Evolutionary conservation across 305 asterid genomes (phyloP).

Genomic region (Ruellia speciosa): DNA sequence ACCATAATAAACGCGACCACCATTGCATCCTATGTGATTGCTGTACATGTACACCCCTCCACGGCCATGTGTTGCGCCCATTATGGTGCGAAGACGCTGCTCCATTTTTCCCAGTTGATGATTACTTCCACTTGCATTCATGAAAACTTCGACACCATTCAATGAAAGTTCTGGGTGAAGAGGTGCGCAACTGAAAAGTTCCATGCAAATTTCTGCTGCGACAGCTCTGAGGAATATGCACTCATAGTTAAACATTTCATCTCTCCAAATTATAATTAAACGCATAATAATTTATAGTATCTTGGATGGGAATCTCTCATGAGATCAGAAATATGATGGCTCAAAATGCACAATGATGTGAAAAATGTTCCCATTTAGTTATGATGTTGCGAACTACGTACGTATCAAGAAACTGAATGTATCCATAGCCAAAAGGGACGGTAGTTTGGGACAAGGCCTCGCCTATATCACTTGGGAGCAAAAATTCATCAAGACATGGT

Average conservation of each 20-base stretch:
- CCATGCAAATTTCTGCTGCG: slow-evolving; percentile 98
- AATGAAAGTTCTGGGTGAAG: slow-evolving; percentile 93
- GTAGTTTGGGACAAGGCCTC: slow-evolving; percentile 55
- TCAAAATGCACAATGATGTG: neutral
- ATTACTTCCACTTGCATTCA: slow-evolving; percentile 98
- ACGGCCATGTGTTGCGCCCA: slow-evolving; percentile 89
- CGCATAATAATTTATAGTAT: too few relatives aligned
- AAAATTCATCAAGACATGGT: slow-evolving; percentile 57
- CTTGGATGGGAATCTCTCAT: neutral
- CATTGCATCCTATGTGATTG: slow-evolving; percentile 97
- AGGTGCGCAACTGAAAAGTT: slow-evolving; percentile 79
- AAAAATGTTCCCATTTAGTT: neutral
- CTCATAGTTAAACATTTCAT: neutral
- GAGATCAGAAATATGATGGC: too few relatives aligned
- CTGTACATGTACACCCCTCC: slow-evolving; percentile 98
- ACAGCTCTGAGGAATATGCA: slow-evolving; percentile 50
- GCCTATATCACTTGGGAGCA: slow-evolving; percentile 65
- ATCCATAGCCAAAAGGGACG: slow-evolving; percentile 89
- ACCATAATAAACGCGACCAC: slow-evolving; percentile 95
- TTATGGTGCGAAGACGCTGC: slow-evolving; percentile 76
- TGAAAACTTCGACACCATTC: slow-evolving; percentile 89
- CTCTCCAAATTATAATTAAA: too few relatives aligned
- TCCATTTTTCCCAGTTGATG: slow-evolving; percentile 92
- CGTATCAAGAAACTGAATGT: slow-evolving; percentile 83
- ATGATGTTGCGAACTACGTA: slow-evolving; percentile 21